These are phyloP conservation scores for Paramecium tetraurelia DNA, from an alignment of 73 alveolate species.

Conservation along the genomic window DNA sequence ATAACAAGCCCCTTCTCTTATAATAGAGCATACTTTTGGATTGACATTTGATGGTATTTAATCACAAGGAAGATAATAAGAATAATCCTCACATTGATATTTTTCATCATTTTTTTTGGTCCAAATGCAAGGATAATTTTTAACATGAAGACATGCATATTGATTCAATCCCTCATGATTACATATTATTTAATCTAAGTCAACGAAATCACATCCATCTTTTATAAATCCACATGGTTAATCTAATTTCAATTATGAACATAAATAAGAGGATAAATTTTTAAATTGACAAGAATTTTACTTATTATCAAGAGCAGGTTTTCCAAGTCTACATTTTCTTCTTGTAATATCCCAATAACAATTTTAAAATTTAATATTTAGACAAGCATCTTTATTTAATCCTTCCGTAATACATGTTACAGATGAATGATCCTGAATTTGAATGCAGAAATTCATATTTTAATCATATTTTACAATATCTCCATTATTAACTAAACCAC, in stretches of 20 bases:
- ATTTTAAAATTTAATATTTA: background rate
- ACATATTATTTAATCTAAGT: background rate
- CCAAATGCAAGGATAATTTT: slow-evolving; percentile 19
- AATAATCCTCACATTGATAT: background rate
- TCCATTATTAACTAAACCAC: slow-evolving; percentile 28
- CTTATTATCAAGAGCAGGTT: background rate
- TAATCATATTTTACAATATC: background rate
- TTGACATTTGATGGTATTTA: background rate
- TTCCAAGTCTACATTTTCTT: background rate
- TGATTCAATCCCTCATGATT: background rate
- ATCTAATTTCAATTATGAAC: background rate
- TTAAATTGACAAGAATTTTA: background rate
- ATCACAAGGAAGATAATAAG: background rate
- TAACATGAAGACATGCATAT: background rate
- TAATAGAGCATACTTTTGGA: background rate
- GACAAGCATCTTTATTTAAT: background rate
- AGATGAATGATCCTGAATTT: background rate
- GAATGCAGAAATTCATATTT: background rate
- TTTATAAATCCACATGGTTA: background rate
- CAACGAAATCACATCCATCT: background rate
- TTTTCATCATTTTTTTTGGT: background rate
- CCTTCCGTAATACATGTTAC: background rate
- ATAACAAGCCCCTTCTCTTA: background rate
- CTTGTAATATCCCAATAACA: background rate
- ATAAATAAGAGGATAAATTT: background rate